These are phyloP conservation scores for Fusarium coffeatum DNA, from an alignment of 2,329 filamentous ascomycete species.

Conservation along the genomic window DNA sequence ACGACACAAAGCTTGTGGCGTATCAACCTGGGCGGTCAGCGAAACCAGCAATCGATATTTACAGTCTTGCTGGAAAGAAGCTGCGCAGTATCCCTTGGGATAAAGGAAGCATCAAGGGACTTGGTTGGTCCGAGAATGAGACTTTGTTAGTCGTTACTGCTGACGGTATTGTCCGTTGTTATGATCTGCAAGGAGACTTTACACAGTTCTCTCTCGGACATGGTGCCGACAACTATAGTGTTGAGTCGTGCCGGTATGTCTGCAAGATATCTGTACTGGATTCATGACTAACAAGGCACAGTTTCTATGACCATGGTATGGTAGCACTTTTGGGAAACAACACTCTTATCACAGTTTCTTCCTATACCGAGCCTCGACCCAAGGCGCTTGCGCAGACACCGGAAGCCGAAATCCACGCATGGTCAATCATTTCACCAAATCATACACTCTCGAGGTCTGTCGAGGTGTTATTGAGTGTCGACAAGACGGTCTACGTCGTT, in stretches of 20 bases:
- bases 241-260: slow-evolving; percentile 77
- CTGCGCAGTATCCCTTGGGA: slow-evolving; percentile 92
- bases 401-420: slow-evolving; percentile 83
- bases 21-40: slow-evolving; percentile 77
- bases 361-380: slow-evolving; percentile 90
- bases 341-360: slow-evolving; percentile 83
- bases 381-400: slow-evolving; percentile 82
- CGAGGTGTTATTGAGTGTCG: slow-evolving; percentile 88
- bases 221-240: slow-evolving; percentile 87
- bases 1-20: slow-evolving; percentile 84
- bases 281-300: slow-evolving; percentile 39
- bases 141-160: slow-evolving; percentile 87
- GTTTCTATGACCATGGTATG: slow-evolving; percentile 91
- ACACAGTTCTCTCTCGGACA: slow-evolving; percentile 92
- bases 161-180: slow-evolving; percentile 91
- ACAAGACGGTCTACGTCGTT: slow-evolving; percentile 84
- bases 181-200: slow-evolving; percentile 94
- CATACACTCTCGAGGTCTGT: slow-evolving; percentile 93
- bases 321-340: slow-evolving; percentile 93
- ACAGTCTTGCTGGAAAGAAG: slow-evolving; percentile 90
- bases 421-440: slow-evolving; percentile 88
- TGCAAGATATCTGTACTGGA: background rate
- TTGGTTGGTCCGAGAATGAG: slow-evolving; percentile 98
- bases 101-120: slow-evolving; percentile 83
- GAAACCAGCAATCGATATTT: slow-evolving; percentile 91